phyloP scores from a whole-genome alignment of 2,329 filamentous ascomycete genomes.

The Penicillium sp. region DNA sequence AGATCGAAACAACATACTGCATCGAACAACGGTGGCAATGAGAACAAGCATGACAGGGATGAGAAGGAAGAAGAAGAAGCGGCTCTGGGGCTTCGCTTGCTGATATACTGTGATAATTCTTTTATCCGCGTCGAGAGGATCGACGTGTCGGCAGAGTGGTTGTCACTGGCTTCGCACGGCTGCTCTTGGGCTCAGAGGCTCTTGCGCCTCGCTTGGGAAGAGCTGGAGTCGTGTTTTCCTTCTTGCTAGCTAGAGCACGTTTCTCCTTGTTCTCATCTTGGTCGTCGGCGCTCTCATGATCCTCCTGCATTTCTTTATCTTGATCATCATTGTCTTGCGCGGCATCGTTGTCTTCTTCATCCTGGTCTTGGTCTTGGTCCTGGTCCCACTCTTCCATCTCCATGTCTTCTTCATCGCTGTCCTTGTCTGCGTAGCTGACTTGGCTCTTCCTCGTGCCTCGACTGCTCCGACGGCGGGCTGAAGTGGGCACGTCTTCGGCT shows the following conservation, averaged over 20 bases:
- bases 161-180: conserved; percentile 12
- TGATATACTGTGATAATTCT: neutral
- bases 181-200: conserved; percentile 6
- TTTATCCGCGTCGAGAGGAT: conserved; percentile 22
- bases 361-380: conserved; percentile 23
- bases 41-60: neutral
- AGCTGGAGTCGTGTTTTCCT: conserved; percentile 20
- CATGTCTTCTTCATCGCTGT: conserved; percentile 45
- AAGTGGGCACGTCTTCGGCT: conserved; percentile 32
- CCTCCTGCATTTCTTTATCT: conserved; percentile 16
- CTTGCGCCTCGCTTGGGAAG: conserved; percentile 15
- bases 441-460: conserved; percentile 34
- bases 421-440: conserved; percentile 46
- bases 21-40: neutral
- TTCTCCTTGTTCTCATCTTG: conserved; percentile 12
- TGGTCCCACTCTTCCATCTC: conserved; percentile 43
- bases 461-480: conserved; percentile 41
- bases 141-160: conserved; percentile 22
- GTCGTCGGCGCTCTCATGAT: conserved; percentile 6
- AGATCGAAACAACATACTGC: neutral
- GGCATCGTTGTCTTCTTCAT: conserved; percentile 28
- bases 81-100: neutral
- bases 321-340: conserved; percentile 18
- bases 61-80: neutral
- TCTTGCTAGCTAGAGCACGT: conserved; percentile 16